Percentiles rank a stretch among this genome's conserved stretches.
phyloP scores from a whole-genome alignment of 2,329 filamentous ascomycete genomes.

The Pestalotiopsis sp. region DNA sequence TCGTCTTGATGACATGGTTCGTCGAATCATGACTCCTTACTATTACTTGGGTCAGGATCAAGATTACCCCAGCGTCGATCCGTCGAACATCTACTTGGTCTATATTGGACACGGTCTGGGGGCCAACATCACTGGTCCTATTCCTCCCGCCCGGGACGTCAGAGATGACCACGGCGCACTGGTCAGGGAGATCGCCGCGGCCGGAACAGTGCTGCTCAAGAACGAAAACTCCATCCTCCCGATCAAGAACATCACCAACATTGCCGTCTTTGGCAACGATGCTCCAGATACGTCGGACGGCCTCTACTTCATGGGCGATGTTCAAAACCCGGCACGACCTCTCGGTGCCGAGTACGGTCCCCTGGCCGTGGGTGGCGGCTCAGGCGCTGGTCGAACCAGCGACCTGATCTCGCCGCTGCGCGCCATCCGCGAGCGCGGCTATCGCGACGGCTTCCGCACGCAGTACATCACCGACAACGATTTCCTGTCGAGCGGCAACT shows the following conservation, averaged over 20 bases:
- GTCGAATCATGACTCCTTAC: constrained; percentile 73
- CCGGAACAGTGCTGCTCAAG: constrained; percentile 78
- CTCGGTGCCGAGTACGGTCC: constrained; percentile 41
- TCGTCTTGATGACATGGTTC: constrained; percentile 58
- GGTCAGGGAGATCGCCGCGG: constrained; percentile 75
- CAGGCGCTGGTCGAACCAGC: constrained; percentile 49
- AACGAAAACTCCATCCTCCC: constrained; percentile 51
- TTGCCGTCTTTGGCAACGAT: constrained; percentile 50
- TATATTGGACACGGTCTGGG: constrained; percentile 67
- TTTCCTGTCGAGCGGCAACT: background rate
- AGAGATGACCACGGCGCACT: constrained; percentile 68
- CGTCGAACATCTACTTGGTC: background rate
- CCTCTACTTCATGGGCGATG: background rate
- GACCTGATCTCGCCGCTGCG: constrained; percentile 55
- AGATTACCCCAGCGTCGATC: constrained; percentile 59
- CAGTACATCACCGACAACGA: constrained; percentile 3
- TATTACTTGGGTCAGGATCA: constrained; percentile 64
- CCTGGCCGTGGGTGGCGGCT: constrained; percentile 57
- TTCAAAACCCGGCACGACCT: background rate
- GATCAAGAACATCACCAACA: constrained; percentile 36
- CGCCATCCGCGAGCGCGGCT: constrained; percentile 46
- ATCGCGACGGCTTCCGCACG: constrained; percentile 27
- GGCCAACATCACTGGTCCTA: constrained; percentile 36
- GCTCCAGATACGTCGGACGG: constrained; percentile 56
- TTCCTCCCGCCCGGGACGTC: constrained; percentile 71